Evolutionary conservation across 352 stramenopile genomes (phyloP).

Genomic region (Aphanomyces invadans): DNA sequence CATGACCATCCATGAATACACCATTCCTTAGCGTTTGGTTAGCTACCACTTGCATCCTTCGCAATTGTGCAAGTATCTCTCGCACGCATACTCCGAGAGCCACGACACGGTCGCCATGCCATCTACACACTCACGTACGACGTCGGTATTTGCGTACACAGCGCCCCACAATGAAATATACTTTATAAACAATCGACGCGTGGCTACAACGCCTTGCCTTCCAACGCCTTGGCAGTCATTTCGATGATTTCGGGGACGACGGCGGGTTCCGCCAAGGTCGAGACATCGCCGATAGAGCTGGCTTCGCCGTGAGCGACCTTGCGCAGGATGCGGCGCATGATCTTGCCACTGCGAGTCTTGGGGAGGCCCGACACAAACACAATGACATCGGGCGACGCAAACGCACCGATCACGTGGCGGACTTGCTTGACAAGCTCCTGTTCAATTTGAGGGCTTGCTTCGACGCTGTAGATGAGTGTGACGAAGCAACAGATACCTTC

Average conservation of each 20-base stretch:
- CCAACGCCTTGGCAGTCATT: constrained; percentile 76
- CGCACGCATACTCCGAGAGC: no score
- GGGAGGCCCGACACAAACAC: constrained; percentile 87
- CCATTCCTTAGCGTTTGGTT: constrained; percentile 1
- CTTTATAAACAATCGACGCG: neutral
- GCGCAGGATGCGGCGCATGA: constrained; percentile 97
- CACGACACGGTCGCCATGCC: no score
- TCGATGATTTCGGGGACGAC: constrained; percentile 92
- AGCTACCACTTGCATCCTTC: no score
- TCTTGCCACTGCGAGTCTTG: constrained; percentile 97
- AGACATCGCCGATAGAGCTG: constrained; percentile 93
- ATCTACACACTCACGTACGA: no score
- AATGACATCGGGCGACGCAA: constrained; percentile 95
- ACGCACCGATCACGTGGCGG: constrained; percentile 91
- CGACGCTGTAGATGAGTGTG: constrained; percentile 82
- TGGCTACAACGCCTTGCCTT: constrained; percentile 16
- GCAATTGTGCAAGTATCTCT: no score
- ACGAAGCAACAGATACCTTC: constrained; percentile 94
- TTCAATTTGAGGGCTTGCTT: constrained; percentile 46
- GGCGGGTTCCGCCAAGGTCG: constrained; percentile 92
- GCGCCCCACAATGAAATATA: no score
- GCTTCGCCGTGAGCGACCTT: constrained; percentile 96
- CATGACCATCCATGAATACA: constrained; percentile 18
- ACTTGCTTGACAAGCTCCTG: constrained; percentile 79
- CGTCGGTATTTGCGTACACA: no score